Evolutionary conservation across 164 flowering plant genomes (phyloP), one percentile per base, ranked within the genome.

Genomic region (Aristolochia contorta): DNA sequence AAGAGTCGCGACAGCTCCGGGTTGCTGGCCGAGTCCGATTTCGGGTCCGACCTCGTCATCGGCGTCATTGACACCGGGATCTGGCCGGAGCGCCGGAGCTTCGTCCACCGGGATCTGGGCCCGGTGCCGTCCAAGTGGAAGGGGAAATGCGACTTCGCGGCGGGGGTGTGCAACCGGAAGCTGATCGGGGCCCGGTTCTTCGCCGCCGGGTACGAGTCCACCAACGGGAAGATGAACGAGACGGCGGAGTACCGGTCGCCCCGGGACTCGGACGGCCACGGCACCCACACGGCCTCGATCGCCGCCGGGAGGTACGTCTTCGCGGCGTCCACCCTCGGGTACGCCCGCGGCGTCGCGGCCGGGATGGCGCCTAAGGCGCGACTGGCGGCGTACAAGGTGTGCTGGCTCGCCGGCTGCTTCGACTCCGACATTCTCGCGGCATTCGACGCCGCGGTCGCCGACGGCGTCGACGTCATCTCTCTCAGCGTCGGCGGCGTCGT

Each of bases 351-450:
- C 6, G 77, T 85, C 1, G 99, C 97, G 0, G 87, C 89, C 0
- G 99, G 99, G 2, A 89, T 94, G 93, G 99, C 99, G 1, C 97
- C 99, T 0, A 89, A 87, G 41, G 99, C 99, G 0, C 72, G 96
- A 0, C 79, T 94, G 6, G 97, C 99, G 2, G 85, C 80, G 13
- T 94, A 94, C 59, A 94, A 94, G 61, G 97, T 91, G 0, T 91
- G 97, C 69, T 90, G 99, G 99, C 57, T 12, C 30, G 77, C 83
- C 1, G 99, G 96, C 12, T 91, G 97, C 65, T 91, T 80, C 67
- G 96, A 86, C 52, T 82, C 99, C 13, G 99, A 94, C 71, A 94
- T 94, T 6, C 75, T 94, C 12, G 91, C 95, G 0, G 99, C 93
- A 0, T 86, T 94, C 66, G 97, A 94, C 64, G 64, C 80, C 0